Base-by-base conservation (phyloP, 2,329 filamentous ascomycete genomes). In the Ophiosphaerella korrae region DNA sequence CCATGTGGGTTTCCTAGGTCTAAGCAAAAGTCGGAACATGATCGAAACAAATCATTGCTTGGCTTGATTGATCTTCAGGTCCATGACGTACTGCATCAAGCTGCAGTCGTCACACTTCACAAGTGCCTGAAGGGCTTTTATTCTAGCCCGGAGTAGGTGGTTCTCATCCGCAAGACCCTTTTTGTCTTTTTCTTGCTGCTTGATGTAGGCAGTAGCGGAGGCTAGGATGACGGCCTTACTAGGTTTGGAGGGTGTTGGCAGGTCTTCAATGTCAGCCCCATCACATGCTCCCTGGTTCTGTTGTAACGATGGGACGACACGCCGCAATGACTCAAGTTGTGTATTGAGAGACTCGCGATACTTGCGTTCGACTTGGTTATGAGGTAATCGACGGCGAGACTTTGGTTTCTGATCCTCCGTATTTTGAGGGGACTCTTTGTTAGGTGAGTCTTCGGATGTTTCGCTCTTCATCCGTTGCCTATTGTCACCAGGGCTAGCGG, bases 291-390 rank as follows among this genome's bases (percentile, higher is more conserved):
- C 66, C 52, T 53, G 53, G 21, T 66, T 66, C 26, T 75, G 72
- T 55, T 76, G 74, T 2, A 78, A 68, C 1, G 71, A 70, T 0
- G 75, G 75, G 0, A 78, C 68, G 2, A 75, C 68, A 34, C 67
- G 54, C 32, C 71, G 70, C 7, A 78, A 66, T 0, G 74, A 74
- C 13, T 78, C 76, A 40, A 78, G 72, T 50, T 77, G 75, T 1
- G 75, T 74, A 63, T 78, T 78, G 42, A 78, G 70, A 3, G 75
- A 77, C 44, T 78, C 75, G 45, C 76, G 75, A 58, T 78, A 78
- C 48, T 77, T 75, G 40, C 75, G 74, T 55, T 78, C 76, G 45
- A 78, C 75, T 53, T 78, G 74, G 45, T 77, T 78, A 64, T 78
- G 76, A 9, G 74, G 74, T 14, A 74, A 52, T 35, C 74, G 67